Base-by-base conservation (phyloP, 768 basidiomycete genomes). In the Amanita phalloides region DNA sequence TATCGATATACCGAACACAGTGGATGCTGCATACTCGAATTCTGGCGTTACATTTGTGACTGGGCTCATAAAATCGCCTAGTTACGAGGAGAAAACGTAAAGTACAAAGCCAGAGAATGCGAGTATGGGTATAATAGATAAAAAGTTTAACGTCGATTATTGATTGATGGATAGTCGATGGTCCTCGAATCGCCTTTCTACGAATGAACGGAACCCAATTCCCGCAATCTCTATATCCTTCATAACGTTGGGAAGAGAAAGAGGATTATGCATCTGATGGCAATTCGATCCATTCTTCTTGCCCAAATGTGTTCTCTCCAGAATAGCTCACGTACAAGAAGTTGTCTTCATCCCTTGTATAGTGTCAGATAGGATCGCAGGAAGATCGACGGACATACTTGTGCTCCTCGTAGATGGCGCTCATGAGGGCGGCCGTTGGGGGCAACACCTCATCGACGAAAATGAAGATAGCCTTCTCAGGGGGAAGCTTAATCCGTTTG, bases 381-480 rank as follows among this genome's bases (percentile, higher is more conserved):
- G 48, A 45, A 47, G 21, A 54, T 38, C 36, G 26, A 32, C 11
- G 25, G 28, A 77, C 90, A 62, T 56, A 97, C 94, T 98, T 98
- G 78, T 99, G 95, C 70, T 99, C 96, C 71, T 99, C 96, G 62
- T 99, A 99, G 63, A 99, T 97, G 51, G 91, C 84, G 62, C 90
- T 93, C 96, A 99, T 99, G 45, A 98, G 74, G 2, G 95, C 94
- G 11, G 95, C 96, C 1, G 96, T 98, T 39, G 96, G 96, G 41
- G 96, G 96, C 26, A 99, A 77, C 49, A 98, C 93, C 67, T 99
- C 96, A 61, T 99, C 93, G 48, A 99, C 96, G 62, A 98, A 99
- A 70, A 99, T 97, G 75, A 98, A 99, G 72, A 99, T 99, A 35
- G 96, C 96, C 73, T 97, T 97, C 81, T 99, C 96, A 30, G 96